Conservation (phyloP, 2,329 filamentous ascomycete genomes). For the Cladosporium sp. region DNA sequence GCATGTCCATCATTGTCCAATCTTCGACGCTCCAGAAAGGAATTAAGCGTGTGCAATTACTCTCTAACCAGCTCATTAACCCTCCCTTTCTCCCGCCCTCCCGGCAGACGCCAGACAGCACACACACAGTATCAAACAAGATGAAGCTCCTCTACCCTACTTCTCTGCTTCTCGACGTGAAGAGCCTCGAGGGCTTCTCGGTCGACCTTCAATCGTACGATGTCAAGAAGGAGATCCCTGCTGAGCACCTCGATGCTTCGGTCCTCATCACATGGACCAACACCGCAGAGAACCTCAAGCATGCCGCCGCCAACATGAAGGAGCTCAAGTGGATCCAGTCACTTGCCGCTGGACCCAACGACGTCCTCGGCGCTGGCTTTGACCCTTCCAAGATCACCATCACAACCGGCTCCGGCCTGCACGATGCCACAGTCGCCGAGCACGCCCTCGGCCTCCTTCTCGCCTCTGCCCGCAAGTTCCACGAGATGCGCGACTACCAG, state of each 20-base stretch:
- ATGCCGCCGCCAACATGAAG: constrained; percentile 57
- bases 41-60: constrained; percentile 5
- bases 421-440: constrained; percentile 66
- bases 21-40: constrained; percentile 6
- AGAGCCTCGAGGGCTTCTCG: constrained; percentile 59
- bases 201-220: constrained; percentile 61
- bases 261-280: constrained; percentile 65
- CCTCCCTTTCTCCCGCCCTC: not conserved
- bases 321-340: constrained; percentile 66
- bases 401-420: constrained; percentile 63
- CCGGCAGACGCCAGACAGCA: not conserved
- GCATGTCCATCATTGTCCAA: constrained; percentile 11
- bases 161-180: constrained; percentile 58
- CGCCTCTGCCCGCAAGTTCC: constrained; percentile 57
- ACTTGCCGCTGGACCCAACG: constrained; percentile 65
- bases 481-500: constrained; percentile 65
- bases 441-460: constrained; percentile 62
- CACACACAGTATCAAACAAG: constrained; percentile 22
- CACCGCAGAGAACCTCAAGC: constrained; percentile 57
- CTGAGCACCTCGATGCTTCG: constrained; percentile 59
- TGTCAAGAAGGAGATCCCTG: constrained; percentile 56
- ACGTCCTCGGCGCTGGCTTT: constrained; percentile 63
- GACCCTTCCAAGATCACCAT: constrained; percentile 52
- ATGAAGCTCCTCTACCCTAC: constrained; percentile 70
- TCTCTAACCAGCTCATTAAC: constrained; percentile 13